Evolutionary conservation across 1,284 basidiomycete genomes (phyloP), one percentile per base, ranked within the genome.

Genomic region (Cutaneotrichosporon daszewskae): DNA sequence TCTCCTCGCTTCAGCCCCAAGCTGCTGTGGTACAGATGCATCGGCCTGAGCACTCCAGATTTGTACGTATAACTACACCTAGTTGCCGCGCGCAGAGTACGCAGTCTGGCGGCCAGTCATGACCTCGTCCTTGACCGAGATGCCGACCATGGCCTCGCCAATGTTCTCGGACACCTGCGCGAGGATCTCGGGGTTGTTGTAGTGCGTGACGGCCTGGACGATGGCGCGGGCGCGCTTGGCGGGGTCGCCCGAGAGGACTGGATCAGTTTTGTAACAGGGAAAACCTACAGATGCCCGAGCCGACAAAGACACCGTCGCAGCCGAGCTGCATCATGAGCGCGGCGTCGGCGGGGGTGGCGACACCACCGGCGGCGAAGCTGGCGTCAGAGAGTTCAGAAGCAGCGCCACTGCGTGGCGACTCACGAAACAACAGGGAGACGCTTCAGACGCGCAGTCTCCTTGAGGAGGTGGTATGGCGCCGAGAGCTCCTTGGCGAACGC

Each of bases 271-370:
- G n/a, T n/a, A n/a, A n/a, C n/a, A n/a, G n/a, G n/a, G n/a, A n/a
- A n/a, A n/a, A 76, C 84, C 51, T 59, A 88, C 87, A 95, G 66
- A 95, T 91, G 40, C 91, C 91, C 20, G 89, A 95, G 22, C 92
- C 91, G 54, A 95, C 91, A 59, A 89, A 90, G 31, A 90, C 87
- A 77, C 95, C 94, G 67, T 98, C 94, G 69, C 89, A 92, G 37
- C 94, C 92, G 28, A 99, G 80, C 68, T 97, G 92, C 94, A 98
- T 98, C 94, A 98, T 96, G 54, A 99, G 74, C 4, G 95, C 95
- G 18, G 94, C 95, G 69, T 99, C 94, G 54, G 68, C 91, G 37
- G 94, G 94, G 5, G 94, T 97, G 38, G 95, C 92, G 47, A 98
- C 82, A 54, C 94, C 94, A 50, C 94, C 94, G 38, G 94, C 91